Conservation (phyloP, 2,329 filamentous ascomycete genomes). For the Dactylellina leptospora region DNA sequence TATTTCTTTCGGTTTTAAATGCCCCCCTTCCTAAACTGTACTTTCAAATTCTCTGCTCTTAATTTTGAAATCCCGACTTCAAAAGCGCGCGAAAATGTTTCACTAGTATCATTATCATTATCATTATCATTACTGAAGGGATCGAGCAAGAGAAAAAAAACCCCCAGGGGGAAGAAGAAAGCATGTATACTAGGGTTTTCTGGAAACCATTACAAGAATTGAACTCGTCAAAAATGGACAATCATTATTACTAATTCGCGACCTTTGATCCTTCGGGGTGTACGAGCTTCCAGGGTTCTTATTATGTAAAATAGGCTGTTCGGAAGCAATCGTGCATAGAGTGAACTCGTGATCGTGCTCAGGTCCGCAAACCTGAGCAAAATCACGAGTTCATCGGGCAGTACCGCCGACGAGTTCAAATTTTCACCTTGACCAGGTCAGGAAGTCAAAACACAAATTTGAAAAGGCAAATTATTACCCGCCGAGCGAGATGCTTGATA, state of each 20-base stretch:
- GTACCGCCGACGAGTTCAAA: not conserved
- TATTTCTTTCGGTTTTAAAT: not conserved
- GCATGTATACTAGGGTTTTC: not conserved
- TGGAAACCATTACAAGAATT: not conserved
- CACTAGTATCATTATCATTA: slow-evolving; percentile 8
- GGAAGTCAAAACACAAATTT: no score
- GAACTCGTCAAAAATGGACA: not conserved
- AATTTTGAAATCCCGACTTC: slow-evolving; percentile 1
- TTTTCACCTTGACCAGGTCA: not conserved
- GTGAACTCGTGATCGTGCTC: no score
- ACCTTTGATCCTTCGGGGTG: no score
- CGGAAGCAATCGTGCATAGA: no score
- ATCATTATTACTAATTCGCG: no score
- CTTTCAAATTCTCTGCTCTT: not conserved
- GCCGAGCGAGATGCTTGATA: not conserved
- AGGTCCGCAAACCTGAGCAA: no score
- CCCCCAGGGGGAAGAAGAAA: not conserved
- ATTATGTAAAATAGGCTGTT: not conserved
- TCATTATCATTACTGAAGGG: slow-evolving; percentile 10
- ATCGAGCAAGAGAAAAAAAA: slow-evolving; percentile 12
- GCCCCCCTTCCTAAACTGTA: not conserved
- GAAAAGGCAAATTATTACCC: no score
- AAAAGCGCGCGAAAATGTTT: slow-evolving; percentile 29
- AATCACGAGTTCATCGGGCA: no score
- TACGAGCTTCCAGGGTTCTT: not conserved